These are phyloP conservation scores for Wickerhamiella occidentalis DNA, from an alignment of 805 yeast species.

Conservation along the genomic window DNA sequence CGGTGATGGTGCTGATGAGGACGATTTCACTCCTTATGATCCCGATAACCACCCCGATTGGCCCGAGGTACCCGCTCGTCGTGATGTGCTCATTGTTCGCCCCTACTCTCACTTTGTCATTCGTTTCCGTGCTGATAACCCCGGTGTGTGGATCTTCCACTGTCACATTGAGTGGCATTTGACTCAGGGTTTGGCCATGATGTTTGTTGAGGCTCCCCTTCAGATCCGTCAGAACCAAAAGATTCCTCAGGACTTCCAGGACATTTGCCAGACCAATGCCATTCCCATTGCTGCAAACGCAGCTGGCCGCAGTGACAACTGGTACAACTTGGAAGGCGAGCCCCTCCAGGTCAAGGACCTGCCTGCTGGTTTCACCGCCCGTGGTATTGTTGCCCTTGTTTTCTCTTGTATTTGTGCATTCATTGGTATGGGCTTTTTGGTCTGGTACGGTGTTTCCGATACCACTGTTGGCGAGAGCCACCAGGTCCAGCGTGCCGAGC, in stretches of 20 bases:
- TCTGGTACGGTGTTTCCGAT: constrained; percentile 78
- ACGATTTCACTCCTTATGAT: constrained; percentile 44
- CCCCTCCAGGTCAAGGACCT: constrained; percentile 52
- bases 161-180: constrained; percentile 99
- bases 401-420: constrained; percentile 82
- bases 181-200: constrained; percentile 80
- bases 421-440: constrained; percentile 65
- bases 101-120: constrained; percentile 78
- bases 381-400: constrained; percentile 87
- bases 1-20: constrained; percentile 39
- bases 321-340: constrained; percentile 58
- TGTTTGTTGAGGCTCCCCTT: constrained; percentile 72
- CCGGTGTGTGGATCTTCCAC: constrained; percentile 98
- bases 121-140: constrained; percentile 85
- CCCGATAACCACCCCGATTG: constrained; percentile 37
- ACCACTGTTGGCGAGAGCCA: constrained; percentile 9
- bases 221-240: constrained; percentile 43
- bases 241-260: constrained; percentile 47
- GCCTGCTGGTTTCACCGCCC: constrained; percentile 86
- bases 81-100: constrained; percentile 70
- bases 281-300: constrained; percentile 66
- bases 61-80: constrained; percentile 68
- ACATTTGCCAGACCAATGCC: constrained; percentile 47
- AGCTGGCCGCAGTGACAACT: constrained; percentile 62
- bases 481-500: constrained; percentile 10